phyloP scores from a whole-genome alignment of 495 filamentous ascomycete genomes.

The Aspergillus avenaceus region DNA sequence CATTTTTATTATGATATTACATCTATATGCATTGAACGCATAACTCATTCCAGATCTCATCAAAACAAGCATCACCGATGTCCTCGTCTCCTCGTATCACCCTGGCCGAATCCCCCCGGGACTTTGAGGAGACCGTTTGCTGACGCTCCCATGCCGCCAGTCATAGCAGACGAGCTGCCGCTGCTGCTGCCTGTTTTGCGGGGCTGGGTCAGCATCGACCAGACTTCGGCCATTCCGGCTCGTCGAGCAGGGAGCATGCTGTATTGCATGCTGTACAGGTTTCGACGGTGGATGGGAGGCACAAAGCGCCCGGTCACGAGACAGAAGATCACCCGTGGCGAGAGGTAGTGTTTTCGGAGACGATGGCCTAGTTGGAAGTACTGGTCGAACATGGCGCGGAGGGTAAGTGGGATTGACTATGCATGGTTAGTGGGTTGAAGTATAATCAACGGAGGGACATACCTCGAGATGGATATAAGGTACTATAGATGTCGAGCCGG shows the following conservation, averaged over 20 bases:
- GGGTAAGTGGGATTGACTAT: constrained; percentile 86
- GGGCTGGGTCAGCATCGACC: constrained; percentile 65
- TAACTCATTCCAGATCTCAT: not conserved
- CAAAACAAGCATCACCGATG: constrained; percentile 26
- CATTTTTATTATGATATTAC: not conserved
- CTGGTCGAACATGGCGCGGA: constrained; percentile 89
- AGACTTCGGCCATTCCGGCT: constrained; percentile 78
- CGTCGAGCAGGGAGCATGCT: constrained; percentile 88
- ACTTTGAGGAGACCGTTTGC: constrained; percentile 31
- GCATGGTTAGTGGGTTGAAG: constrained; percentile 9
- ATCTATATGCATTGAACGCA: constrained; percentile 1
- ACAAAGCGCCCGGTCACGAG: constrained; percentile 86
- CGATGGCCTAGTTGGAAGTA: constrained; percentile 93
- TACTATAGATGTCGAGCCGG: constrained; percentile 38
- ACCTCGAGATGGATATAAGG: constrained; percentile 83
- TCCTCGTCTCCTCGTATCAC: constrained; percentile 33
- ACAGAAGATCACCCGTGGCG: constrained; percentile 79
- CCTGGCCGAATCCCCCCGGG: constrained; percentile 31
- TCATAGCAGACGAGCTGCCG: constrained; percentile 23
- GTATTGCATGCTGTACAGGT: constrained; percentile 95
- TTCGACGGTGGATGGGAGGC: constrained; percentile 87
- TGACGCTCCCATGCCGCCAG: constrained; percentile 24
- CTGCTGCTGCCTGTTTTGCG: constrained; percentile 30
- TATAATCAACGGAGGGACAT: constrained; percentile 7
- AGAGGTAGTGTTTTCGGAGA: constrained; percentile 91